Percentiles rank a stretch among this genome's conserved stretches.
Evolutionary conservation across 1,284 basidiomycete genomes (phyloP).

Genomic region (Xerocomus alliaceus): DNA sequence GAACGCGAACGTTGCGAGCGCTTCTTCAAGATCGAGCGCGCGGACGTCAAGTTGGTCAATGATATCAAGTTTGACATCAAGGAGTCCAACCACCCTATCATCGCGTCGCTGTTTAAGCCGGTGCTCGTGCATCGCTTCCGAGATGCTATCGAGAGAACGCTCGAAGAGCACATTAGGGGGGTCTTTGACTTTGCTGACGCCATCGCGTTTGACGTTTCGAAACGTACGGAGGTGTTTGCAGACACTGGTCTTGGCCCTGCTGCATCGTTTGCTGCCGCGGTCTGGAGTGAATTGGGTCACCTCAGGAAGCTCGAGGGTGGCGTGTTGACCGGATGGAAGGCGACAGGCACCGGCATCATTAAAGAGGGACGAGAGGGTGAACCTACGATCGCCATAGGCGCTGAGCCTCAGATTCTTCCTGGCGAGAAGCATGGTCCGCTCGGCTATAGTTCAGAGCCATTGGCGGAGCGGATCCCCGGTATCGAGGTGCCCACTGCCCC

Average conservation of each 20-base stretch:
- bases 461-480: constrained; percentile 44
- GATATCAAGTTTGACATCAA: constrained; percentile 59
- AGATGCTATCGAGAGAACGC: constrained; percentile 60
- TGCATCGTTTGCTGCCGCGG: constrained; percentile 56
- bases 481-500: constrained; percentile 13
- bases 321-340: constrained; percentile 52
- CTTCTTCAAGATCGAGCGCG: constrained; percentile 63
- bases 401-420: constrained; percentile 70
- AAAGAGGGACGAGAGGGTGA: constrained; percentile 49
- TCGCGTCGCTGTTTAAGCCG: constrained; percentile 66
- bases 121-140: constrained; percentile 61
- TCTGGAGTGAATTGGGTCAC: constrained; percentile 70
- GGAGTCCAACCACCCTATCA: constrained; percentile 65
- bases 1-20: constrained; percentile 53
- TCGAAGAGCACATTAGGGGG: constrained; percentile 59
- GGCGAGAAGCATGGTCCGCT: constrained; percentile 69
- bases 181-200: constrained; percentile 58
- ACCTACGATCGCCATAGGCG: constrained; percentile 66
- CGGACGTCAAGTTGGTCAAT: constrained; percentile 57
- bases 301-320: constrained; percentile 50
- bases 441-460: constrained; percentile 57
- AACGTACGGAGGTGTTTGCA: constrained; percentile 64
- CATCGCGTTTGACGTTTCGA: constrained; percentile 61
- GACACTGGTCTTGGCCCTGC: constrained; percentile 63
- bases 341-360: constrained; percentile 67